A percentile compares a stretch with the other conserved stretches of the same genome.
Conservation (phyloP, 2,329 filamentous ascomycete genomes). For the Leptographium radiaticola region DNA sequence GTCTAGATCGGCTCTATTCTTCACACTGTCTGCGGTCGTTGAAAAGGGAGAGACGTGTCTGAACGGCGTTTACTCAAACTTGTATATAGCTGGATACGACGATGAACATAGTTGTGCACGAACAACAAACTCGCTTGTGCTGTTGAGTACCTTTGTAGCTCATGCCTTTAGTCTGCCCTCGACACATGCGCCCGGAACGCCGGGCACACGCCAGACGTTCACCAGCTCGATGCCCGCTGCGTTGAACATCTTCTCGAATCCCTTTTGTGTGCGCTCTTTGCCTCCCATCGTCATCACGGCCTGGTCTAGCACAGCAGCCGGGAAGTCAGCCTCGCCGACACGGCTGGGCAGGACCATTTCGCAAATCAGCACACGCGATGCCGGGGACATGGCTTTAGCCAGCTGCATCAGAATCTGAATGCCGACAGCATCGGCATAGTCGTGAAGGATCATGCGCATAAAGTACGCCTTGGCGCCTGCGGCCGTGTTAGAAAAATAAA, state of each 20-base stretch:
- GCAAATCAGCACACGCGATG: conserved; percentile 20
- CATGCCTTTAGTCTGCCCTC: conserved; percentile 10
- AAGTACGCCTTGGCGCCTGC: conserved; percentile 23
- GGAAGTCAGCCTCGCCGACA: conserved; percentile 18
- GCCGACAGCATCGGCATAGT: conserved; percentile 17
- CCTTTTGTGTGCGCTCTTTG: conserved; percentile 19
- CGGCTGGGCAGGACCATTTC: conserved; percentile 19
- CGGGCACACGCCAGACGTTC: conserved; percentile 8
- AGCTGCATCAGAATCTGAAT: conserved; percentile 17
- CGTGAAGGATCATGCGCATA: conserved; percentile 22
- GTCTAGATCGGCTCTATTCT: too few relatives aligned
- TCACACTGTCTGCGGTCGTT: too few relatives aligned
- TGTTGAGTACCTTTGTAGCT: too few relatives aligned
- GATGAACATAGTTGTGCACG: too few relatives aligned
- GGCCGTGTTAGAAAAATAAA: not conserved
- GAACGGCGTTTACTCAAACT: too few relatives aligned
- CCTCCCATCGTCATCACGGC: conserved; percentile 22
- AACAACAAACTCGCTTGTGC: too few relatives aligned
- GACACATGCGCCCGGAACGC: conserved; percentile 10
- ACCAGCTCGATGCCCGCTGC: conserved; percentile 19
- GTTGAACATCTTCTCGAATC: conserved; percentile 17
- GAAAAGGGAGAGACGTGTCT: too few relatives aligned
- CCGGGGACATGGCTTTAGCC: conserved; percentile 10
- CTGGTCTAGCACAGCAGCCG: conserved; percentile 18
- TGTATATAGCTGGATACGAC: too few relatives aligned